Base-by-base conservation (phyloP, 169 alveolate genomes). In the Eimeria sp. region DNA sequence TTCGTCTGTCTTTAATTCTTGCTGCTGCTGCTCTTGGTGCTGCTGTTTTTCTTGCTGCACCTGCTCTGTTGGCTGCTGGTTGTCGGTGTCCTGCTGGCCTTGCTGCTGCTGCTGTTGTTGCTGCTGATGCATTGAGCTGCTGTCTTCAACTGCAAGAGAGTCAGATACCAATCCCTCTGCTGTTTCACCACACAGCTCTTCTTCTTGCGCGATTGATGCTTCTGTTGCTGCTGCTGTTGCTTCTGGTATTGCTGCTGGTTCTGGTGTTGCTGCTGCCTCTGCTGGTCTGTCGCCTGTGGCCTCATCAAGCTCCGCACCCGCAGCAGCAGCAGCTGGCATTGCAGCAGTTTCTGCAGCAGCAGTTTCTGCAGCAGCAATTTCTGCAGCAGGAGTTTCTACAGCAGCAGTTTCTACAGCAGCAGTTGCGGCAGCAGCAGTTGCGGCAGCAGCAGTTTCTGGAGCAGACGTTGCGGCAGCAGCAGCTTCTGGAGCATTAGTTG, bases 51-150 rank as follows among this genome's bases (percentile, higher is more conserved):
- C 77, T 30, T 66, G 60, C 77, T 16, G 77, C 23, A 8, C 13
- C 77, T 66, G 77, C 37, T 27, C 77, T 30, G 23, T 9, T 6
- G 4, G 77, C 77, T 40, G 56, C 46, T 72, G 83, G 8, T 33
- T 27, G 54, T 72, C 37, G 25, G 25, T 0, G 2, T 64, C 74
- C 74, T 64, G 25, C 30, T 64, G 74, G 40, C 30, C 37, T 27
- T 64, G 83, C 83, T 72, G 83, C 88, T 49, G 25, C 88, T 77
- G 64, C 66, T 77, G 62, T 27, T 40, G 66, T 46, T 18, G n/a
- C n/a, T 54, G 37, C 56, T 46, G 62, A 16, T 54, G 58, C 30
- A 8, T 30, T 77, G 46, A 20, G 89, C 71, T 33, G 71, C 37
- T 25, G 37, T 46, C 60, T 76, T 49, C 52, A 11, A 37, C 13